Base-by-base conservation (phyloP, 768 basidiomycete genomes). In the Mycena pura region DNA sequence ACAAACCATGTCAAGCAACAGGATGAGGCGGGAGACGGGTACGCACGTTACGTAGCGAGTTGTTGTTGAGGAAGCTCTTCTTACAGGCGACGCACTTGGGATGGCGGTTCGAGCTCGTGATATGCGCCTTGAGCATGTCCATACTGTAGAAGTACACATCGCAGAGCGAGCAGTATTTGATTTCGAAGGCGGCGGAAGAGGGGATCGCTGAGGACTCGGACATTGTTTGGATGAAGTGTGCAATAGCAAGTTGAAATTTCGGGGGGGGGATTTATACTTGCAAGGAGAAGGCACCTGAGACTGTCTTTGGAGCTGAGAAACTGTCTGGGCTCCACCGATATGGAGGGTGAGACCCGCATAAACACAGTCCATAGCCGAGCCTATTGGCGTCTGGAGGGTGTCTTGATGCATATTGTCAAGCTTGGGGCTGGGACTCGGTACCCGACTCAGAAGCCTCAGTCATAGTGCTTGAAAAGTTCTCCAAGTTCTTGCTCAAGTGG, bases 101-200 rank as follows among this genome's bases (percentile, higher is more conserved):
- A 40, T 77, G 76, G 56, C 69, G 69, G 21, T 40, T 50, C 4
- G 76, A 68, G 41, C 57, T 46, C 46, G 70, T 63, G 22, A 77
- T 62, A 34, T 77, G 76, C 24, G 57, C 56, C 7, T 70, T 65
- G 17, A 75, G 73, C 19, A 73, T 67, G 3, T 68, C 67, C 6
- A 60, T 44, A 28, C 60, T 60, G 43, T 69, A 66, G 64, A 75
- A 76, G 61, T 77, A 75, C 31, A 56, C 52, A 56, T 77, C 75
- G 65, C 76, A 77, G 24, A 76, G 64, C 29, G 74, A 69, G 68
- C 76, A 77, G 68, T 77, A 76, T 17, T 67, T 57, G 59, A 65
- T 28, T 17, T 41, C 36, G 47, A 53, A 65, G 21, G 44, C 54
- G 15, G 64, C 53, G 17, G 60, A 40, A 13, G 64, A 52, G 32